phyloP scores from a whole-genome alignment of 345 rosid species.

The Rhizophora mangle region DNA sequence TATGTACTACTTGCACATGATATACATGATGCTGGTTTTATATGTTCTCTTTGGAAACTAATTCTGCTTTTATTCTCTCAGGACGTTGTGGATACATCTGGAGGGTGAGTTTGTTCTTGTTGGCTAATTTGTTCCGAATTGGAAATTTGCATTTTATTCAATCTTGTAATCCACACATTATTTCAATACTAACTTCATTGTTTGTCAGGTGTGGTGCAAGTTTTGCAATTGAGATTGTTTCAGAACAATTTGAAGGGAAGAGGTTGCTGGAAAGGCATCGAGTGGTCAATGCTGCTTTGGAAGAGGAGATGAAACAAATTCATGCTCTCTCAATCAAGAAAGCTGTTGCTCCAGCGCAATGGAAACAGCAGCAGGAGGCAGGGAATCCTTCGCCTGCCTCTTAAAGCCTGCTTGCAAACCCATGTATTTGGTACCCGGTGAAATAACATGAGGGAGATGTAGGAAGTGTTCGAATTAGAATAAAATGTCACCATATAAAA shows the following conservation, averaged over 20 bases:
- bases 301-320: slow-evolving; percentile 81
- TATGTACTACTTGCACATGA: background rate
- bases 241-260: slow-evolving; percentile 79
- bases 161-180: background rate
- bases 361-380: slow-evolving; percentile 62
- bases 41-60: background rate
- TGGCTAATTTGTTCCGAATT: background rate
- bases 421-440: background rate
- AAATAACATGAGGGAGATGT: background rate
- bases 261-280: slow-evolving; percentile 84
- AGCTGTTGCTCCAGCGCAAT: slow-evolving; percentile 65
- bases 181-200: background rate
- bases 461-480: background rate
- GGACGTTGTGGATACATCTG: slow-evolving; percentile 87
- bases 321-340: slow-evolving; percentile 89
- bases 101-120: slow-evolving; percentile 60
- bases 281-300: slow-evolving; percentile 67
- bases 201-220: slow-evolving; percentile 77
- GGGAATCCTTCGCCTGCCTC: slow-evolving; percentile 35
- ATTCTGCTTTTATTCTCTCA: slow-evolving; percentile 30
- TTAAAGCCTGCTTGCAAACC: slow-evolving; percentile 5
- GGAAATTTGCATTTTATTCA: background rate
- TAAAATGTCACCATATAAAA: background rate
- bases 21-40: background rate
- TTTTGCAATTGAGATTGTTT: slow-evolving; percentile 64